phyloP scores from a whole-genome alignment of 441 rosid species.

The Arabidopsis lyrata region DNA sequence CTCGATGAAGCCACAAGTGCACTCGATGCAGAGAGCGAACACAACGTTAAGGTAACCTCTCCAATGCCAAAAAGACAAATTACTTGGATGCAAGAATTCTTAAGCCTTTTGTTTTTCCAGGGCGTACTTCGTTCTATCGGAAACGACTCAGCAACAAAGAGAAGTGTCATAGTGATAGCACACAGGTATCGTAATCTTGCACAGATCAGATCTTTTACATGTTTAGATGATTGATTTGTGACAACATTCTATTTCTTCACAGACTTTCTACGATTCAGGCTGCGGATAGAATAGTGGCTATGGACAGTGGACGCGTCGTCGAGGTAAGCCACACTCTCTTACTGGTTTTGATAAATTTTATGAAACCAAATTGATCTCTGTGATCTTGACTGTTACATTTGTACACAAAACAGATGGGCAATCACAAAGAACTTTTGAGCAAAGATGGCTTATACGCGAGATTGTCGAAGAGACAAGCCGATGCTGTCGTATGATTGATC shows the following conservation, averaged over 20 bases:
- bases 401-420: constrained; percentile 65
- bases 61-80: constrained; percentile 1
- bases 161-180: constrained; percentile 89
- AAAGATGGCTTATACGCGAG: constrained; percentile 81
- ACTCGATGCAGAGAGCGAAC: constrained; percentile 97
- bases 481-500: constrained; percentile 69
- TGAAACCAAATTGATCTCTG: neutral
- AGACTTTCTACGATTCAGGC: constrained; percentile 94
- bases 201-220: neutral
- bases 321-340: constrained; percentile 60
- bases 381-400: constrained; percentile 13
- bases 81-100: constrained; percentile 13
- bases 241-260: constrained; percentile 33
- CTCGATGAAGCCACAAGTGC: constrained; percentile 98
- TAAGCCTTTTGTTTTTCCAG: constrained; percentile 44
- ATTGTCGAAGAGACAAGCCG: constrained; percentile 84
- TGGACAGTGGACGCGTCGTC: constrained; percentile 76
- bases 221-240: constrained; percentile 9
- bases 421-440: constrained; percentile 74
- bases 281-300: constrained; percentile 90
- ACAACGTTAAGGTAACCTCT: constrained; percentile 75
- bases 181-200: constrained; percentile 60
- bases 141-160: constrained; percentile 60
- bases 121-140: constrained; percentile 83
- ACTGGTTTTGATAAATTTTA: constrained; percentile 14